Evolutionary conservation across 2,329 filamentous ascomycete species (phyloP).

Genomic region (Ceratocystis papillata): DNA sequence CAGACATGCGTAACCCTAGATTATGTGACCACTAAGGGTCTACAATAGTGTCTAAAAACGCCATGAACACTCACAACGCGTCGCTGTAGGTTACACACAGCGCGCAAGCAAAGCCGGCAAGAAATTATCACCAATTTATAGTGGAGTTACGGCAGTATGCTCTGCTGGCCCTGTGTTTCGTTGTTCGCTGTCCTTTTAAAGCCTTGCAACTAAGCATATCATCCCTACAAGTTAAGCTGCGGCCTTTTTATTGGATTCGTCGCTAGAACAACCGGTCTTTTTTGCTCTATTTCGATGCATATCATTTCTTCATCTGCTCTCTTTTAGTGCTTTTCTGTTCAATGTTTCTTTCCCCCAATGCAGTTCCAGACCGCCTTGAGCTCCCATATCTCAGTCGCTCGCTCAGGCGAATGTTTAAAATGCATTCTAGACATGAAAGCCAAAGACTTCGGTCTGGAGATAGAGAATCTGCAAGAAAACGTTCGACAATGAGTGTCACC

Average conservation of each 20-base stretch:
- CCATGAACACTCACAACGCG: neutral
- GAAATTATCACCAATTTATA: neutral
- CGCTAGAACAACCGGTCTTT: neutral
- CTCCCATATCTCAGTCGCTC: conserved; percentile 14
- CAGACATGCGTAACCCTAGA: neutral
- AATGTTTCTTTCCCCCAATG: neutral
- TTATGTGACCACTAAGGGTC: neutral
- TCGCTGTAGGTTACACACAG: neutral
- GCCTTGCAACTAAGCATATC: too few relatives aligned
- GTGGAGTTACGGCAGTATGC: neutral
- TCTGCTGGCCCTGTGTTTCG: neutral
- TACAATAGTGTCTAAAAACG: neutral
- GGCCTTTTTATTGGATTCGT: neutral
- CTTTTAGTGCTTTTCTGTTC: neutral
- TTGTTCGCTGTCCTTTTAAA: too few relatives aligned
- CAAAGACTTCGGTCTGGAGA: neutral
- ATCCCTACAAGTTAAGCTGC: neutral
- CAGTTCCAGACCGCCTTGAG: neutral
- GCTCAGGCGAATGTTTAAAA: neutral
- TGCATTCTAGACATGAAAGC: neutral
- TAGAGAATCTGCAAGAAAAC: too few relatives aligned
- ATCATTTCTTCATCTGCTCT: neutral
- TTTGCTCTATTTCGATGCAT: neutral
- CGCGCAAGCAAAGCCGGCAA: neutral
- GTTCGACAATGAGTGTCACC: too few relatives aligned